Base-by-base conservation (phyloP, 2,329 filamentous ascomycete genomes). In the Colletotrichum sp. region DNA sequence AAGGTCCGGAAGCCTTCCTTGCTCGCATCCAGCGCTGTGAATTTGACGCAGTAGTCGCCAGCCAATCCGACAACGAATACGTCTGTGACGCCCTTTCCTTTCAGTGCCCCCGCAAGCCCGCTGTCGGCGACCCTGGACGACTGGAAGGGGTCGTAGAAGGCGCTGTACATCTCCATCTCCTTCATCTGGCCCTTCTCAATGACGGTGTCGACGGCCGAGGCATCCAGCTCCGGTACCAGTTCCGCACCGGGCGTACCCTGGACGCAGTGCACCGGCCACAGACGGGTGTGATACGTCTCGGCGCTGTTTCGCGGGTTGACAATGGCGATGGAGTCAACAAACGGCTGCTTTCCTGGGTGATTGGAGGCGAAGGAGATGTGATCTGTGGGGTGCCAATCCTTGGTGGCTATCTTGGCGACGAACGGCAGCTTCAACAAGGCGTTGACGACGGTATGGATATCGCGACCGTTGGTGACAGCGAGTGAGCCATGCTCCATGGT, bases 251-350 rank as follows among this genome's bases (percentile, higher is more conserved):
- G 83, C 0, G 94, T 95, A 59, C 88, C 88, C 81, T 95, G 93
- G 10, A 98, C 90, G 85, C 97, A 98, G 86, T 99, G 97, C 26
- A 91, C 91, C 1, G 97, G 97, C 97, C 97, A 99, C 12, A 99
- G 89, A 52, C 91, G 89, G 70, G 93, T 93, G 55, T 87, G 84
- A 85, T 95, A 93, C 28, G 86, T 89, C 82, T 94, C 92, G 10
- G 87, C 79, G 6, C 90, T 83, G 84, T 95, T 92, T 77, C 85
- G 78, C 2, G 94, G 94, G 84, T 96, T 95, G 69, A 82, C 81
- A 81, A 98, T 92, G 4, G 87, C 91, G 67, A 92, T 87, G 36
- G 85, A 86, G 52, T 94, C 93, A 38, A 89, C 86, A 82, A 94
- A 98, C 0, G 96, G 92, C 76, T 87, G 83, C 80, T 94, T 93